Evolutionary conservation across 305 asterid genomes (phyloP).

Genomic region (Withania somnifera): DNA sequence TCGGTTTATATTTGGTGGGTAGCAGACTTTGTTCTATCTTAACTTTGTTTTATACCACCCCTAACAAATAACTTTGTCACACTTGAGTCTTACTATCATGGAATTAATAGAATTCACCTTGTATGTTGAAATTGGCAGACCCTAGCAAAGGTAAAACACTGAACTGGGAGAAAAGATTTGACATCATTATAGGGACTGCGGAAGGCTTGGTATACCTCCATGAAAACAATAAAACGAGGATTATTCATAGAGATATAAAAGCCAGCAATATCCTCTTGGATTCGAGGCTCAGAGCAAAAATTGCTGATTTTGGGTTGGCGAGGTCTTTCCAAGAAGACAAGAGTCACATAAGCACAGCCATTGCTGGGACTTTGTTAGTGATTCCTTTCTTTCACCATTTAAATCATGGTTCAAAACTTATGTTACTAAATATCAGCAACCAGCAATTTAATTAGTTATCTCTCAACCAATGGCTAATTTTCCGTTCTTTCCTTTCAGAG

Average conservation of each 20-base stretch:
- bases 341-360: slow-evolving; percentile 32
- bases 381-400: not conserved
- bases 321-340: slow-evolving; percentile 27
- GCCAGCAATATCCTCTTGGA: slow-evolving; percentile 31
- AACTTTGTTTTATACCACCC: not conserved
- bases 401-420: not conserved
- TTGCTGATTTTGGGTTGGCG: slow-evolving; percentile 32
- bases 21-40: not conserved
- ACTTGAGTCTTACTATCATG: not conserved
- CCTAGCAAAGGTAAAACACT: slow-evolving; percentile 19
- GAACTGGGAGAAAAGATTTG: slow-evolving; percentile 31
- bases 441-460: not conserved
- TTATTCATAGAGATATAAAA: slow-evolving; percentile 32
- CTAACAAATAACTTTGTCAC: not conserved
- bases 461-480: slow-evolving; percentile 1
- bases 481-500: slow-evolving; percentile 7
- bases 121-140: slow-evolving; percentile 12
- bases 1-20: slow-evolving; percentile 15
- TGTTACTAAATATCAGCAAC: not conserved
- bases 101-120: not conserved
- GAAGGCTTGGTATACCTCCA: slow-evolving; percentile 35
- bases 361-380: slow-evolving; percentile 32
- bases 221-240: slow-evolving; percentile 14
- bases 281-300: slow-evolving; percentile 22
- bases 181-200: slow-evolving; percentile 25